Percentiles rank a stretch among this genome's conserved stretches.
Conservation (phyloP, 179 eudicot species). For the Drosera spatulata region DNA sequence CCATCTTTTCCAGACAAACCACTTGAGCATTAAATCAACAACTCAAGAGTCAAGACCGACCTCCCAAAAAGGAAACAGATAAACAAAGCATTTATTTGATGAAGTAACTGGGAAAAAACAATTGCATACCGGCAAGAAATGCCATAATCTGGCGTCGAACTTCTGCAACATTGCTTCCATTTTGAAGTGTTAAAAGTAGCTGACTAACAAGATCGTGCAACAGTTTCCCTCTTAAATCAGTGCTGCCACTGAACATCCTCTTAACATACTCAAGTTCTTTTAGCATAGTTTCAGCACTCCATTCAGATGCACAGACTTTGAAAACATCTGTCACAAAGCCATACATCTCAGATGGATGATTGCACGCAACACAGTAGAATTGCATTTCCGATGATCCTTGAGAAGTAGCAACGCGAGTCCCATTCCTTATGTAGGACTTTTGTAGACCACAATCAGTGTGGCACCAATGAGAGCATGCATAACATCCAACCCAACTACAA, state of each 20-base stretch:
- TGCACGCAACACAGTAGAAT: constrained; percentile 89
- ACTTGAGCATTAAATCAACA: not conserved
- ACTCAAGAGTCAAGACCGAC: not conserved
- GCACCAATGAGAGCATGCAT: constrained; percentile 93
- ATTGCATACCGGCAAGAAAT: constrained; percentile 59
- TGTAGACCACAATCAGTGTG: constrained; percentile 85
- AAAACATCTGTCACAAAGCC: constrained; percentile 98
- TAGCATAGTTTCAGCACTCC: constrained; percentile 64
- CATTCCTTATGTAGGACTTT: constrained; percentile 69
- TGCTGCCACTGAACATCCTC: constrained; percentile 66
- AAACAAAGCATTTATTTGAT: not conserved
- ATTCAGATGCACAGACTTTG: constrained; percentile 58
- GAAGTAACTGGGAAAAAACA: not conserved
- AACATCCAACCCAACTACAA: constrained; percentile 99
- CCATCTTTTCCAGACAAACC: constrained; percentile 2
- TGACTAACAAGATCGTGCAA: constrained; percentile 54
- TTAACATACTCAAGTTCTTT: constrained; percentile 85
- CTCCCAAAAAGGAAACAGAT: not conserved
- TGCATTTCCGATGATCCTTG: constrained; percentile 76
- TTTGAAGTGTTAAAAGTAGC: constrained; percentile 51
- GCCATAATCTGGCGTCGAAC: constrained; percentile 49
- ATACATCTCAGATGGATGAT: constrained; percentile 95
- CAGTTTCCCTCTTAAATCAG: constrained; percentile 64
- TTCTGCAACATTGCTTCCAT: constrained; percentile 49
- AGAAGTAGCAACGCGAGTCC: constrained; percentile 43